These are phyloP conservation scores for Dothideomycetes sp. DNA, from an alignment of 2,329 filamentous ascomycete genomes.

Conservation along the genomic window DNA sequence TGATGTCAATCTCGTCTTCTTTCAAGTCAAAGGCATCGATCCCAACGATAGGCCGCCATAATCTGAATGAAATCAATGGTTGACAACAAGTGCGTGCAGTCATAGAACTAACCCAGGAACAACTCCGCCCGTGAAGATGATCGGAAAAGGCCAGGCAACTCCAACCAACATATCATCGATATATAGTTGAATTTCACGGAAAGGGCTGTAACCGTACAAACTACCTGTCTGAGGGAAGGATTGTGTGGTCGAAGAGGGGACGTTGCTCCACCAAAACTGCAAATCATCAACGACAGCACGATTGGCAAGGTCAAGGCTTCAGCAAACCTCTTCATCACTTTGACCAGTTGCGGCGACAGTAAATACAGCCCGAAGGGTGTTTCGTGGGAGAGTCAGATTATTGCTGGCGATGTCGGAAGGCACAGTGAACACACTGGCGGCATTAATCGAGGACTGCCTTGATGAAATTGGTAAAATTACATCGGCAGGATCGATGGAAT, in stretches of 20 bases:
- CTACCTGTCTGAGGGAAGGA: conserved; percentile 46
- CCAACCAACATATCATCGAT: conserved; percentile 66
- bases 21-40: conserved; percentile 68
- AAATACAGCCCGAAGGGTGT: conserved; percentile 59
- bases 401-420: conserved; percentile 52
- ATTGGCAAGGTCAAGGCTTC: too few relatives aligned
- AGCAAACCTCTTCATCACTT: conserved; percentile 50
- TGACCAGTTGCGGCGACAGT: conserved; percentile 71
- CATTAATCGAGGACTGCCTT: conserved; percentile 35
- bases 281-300: too few relatives aligned
- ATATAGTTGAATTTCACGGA: conserved; percentile 65
- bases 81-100: too few relatives aligned
- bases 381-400: conserved; percentile 51
- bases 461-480: conserved; percentile 56
- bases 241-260: conserved; percentile 49
- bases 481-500: conserved; percentile 41
- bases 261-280: conserved; percentile 71
- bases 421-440: conserved; percentile 56
- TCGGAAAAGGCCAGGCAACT: conserved; percentile 69
- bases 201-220: conserved; percentile 59
- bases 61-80: too few relatives aligned
- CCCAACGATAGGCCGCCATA: conserved; percentile 70
- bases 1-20: conserved; percentile 74
- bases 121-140: conserved; percentile 73
- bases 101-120: too few relatives aligned